Conservation (phyloP, 768 basidiomycete genomes). For the Russula griseocarnosa region DNA sequence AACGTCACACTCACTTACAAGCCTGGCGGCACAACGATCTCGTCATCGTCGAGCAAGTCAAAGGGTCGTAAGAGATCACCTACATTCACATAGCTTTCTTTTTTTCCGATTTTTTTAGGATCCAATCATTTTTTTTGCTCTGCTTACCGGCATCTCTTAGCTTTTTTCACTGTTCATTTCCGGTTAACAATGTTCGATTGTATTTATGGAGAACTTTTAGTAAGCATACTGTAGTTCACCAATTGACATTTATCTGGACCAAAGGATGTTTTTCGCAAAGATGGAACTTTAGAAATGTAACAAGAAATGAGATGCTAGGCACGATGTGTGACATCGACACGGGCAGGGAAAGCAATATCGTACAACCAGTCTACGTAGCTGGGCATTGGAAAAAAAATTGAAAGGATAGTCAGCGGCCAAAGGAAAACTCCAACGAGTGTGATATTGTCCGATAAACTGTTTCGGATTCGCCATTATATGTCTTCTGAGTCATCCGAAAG, state of each 20-base stretch:
- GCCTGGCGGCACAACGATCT: slow-evolving; percentile 29
- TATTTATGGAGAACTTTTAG: slow-evolving; percentile 8
- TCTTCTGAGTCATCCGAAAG: slow-evolving; percentile 64
- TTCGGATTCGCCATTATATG: slow-evolving; percentile 20
- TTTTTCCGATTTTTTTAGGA: not conserved
- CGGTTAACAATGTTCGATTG: not conserved
- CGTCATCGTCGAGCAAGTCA: slow-evolving; percentile 21
- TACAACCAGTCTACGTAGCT: slow-evolving; percentile 3
- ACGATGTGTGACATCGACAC: not conserved
- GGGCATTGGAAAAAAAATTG: not conserved
- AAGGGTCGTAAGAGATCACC: slow-evolving; percentile 22
- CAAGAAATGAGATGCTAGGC: not conserved
- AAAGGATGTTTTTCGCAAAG: not conserved
- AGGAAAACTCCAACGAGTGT: not conserved
- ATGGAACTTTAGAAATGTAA: not conserved
- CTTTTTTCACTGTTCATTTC: slow-evolving; percentile 1
- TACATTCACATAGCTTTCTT: slow-evolving; percentile 12
- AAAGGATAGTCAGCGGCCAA: not conserved
- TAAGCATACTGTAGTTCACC: slow-evolving; percentile 4
- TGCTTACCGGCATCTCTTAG: not conserved
- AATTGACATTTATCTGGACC: slow-evolving; percentile 10
- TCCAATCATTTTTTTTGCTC: not conserved
- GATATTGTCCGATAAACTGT: not conserved
- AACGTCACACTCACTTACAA: slow-evolving; percentile 52
- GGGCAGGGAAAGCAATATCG: slow-evolving; percentile 4